Evolutionary conservation across 2,329 filamentous ascomycete genomes (phyloP), one percentile per base, ranked within the genome.

Genomic region (Cadophora sp.): DNA sequence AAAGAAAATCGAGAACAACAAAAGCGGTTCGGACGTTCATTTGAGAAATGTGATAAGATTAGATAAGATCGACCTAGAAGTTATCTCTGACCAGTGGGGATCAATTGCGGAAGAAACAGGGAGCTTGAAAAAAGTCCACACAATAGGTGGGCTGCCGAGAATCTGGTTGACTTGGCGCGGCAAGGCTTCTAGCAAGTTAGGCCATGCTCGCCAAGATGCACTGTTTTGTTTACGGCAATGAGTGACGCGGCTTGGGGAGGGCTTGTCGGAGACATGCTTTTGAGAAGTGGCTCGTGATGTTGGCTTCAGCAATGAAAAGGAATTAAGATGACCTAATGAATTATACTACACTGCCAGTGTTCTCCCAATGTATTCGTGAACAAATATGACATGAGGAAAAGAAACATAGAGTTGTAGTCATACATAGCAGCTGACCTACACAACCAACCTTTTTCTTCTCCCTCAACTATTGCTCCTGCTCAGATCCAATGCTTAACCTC

Each of bases 1-100:
- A 24, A 43, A 27, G 39, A 16, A 59, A 20, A 14, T 45, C 56
- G 20, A 59, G 22, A 59, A n/a, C 36, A 43, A 33, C 13, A 22
- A 30, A 36, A 39, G 39, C 33, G 33, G 33, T 36, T 39, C 33
- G 51, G 16, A 16, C 51, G 22, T 30, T 9, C 56, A 1, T 59
- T 3, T 36, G 50, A 36, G 50, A 36, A 33, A 55, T 55, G 13
- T 45, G 56, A 59, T 59, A 45, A 59, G 56, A 59, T 59, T 59
- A 59, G 56, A 59, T 59, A 59, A 59, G 39, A 47, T 59, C 36
- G 24, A 59, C 24, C 13, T 6, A 59, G 14, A 59, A 24, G 1
- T 45, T n/a, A 45, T 45, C 39, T 59, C 56, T 33, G 39, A 24
- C 53, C 30, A 56, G 33, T 56, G 53, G 53, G 33, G 33, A 56